Evolutionary conservation across 1,284 basidiomycete genomes (phyloP), one percentile per base, ranked within the genome.

Genomic region (Tranzscheliella williamsii): DNA sequence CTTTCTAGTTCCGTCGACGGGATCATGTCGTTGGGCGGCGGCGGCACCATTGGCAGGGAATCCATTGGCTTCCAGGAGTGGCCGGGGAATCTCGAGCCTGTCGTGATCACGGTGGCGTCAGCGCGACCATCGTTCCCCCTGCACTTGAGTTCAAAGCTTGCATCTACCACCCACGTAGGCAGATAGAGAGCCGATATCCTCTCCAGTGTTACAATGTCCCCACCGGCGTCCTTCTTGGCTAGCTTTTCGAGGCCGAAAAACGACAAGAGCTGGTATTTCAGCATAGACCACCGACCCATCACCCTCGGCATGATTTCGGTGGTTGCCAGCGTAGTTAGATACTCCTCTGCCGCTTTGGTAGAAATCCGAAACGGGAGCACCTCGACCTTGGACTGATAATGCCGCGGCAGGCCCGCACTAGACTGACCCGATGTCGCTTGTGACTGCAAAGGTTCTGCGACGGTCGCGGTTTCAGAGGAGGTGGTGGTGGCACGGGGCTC

Each of bases 41-140:
- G 51, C 0, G 61, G 61, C 13, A 38, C 21, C 61, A 64, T 55
- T 3, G 61, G 61, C 23, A 58, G 21, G 2, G 51, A 41, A 20
- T 58, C 55, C 61, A 64, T 64, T 3, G 61, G 61, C 31, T 60
- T 60, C 61, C 61, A 64, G 3, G 61, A 47, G 18, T 64, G 54
- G 2, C 61, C 61, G 1, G 61, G 61, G 20, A 64, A 54, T 7
- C 61, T 26, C 3, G 46, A 51, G 5, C 34, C 31, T 1, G 44
- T 51, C 1, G 39, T 35, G 44, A 64, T 42, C 24, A 58, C 49
- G 35, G 42, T 58, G 21, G 51, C 46, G 24, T 64, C 61, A 0
- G 55, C 61, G 8, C 51, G 38, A 2, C 61, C 61, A 12, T 64
- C 49, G 43, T 64, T 54, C 16, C 61, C 61, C 11, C 55, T 35